Evolutionary conservation across 2,329 filamentous ascomycete species (phyloP), one percentile per base, ranked within the genome.

Genomic region (Alternaria brassicicola): DNA sequence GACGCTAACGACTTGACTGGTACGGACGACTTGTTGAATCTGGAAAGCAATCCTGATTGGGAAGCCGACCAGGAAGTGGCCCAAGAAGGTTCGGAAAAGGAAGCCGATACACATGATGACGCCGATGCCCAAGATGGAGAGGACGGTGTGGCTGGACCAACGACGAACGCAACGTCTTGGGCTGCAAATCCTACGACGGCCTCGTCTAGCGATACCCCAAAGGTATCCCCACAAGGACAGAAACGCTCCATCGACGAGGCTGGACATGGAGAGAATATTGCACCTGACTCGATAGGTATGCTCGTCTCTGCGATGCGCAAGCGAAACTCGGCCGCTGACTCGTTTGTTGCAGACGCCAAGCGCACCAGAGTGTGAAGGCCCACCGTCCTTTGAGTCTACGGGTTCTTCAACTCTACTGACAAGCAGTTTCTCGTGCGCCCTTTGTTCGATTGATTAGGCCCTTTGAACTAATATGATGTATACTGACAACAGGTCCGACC

Each of bases 201-300:
- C 67, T 71, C 67, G 58, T 72, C 66, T 45, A 65, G 60, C 45
- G 65, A 67, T 31, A 59, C 60, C 49, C 58, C 63, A 38, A 56
- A 66, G 23, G 50, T 62, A 49, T 74, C 72, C 42, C 63, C 67
- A n/a, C 71, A 73, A 62, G 67, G 70, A 63, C 69, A 64, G 45
- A 76, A 76, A 60, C 67, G 74, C 55, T 68, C 70, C 15, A 68
- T 74, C 54, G 71, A 73, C 59, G 71, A 75, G 63, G 70, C 72
- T 59, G 67, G 66, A 60, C 60, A 71, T 56, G 71, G 65, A 64
- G 49, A 51, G 33, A 68, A 68, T 50, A 63, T 67, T 61, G 67
- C 66, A 60, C 59, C 64, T 66, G 64, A 68, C 38, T 62, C 63
- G 45, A 64, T 65, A 71, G 73, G 73, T 75, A 69, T 39, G 70